Base-by-base conservation (phyloP, 1,284 basidiomycete genomes). In the Cerrena zonata region DNA sequence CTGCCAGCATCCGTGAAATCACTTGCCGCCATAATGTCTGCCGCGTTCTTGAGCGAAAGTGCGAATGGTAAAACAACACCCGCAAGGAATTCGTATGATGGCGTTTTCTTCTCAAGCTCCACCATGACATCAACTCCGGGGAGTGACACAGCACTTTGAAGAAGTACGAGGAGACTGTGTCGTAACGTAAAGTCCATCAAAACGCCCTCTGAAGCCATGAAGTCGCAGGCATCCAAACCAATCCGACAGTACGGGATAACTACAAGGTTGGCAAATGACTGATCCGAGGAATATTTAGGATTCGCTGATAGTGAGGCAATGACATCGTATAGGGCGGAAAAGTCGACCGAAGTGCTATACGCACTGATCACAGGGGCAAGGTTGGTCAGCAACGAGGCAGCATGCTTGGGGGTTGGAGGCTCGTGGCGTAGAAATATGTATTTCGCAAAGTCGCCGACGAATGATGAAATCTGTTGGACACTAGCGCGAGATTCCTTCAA, bases 41-140 rank as follows among this genome's bases (percentile, higher is more conserved):
- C 58, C 1, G 77, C 72, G 0, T 76, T 78, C 58, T 79, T 77
- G 56, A 89, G 66, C 2, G 69, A 63, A 30, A 86, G 58, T 7
- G 75, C 71, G 11, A 91, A 70, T 4, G 87, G 87, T 2, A 90
- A 67, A 2, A 90, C 67, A 34, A 86, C 60, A 18, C 79, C 72
- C 45, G 76, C 67, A 12, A 87, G 69, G 59, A 84, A 80, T 34
- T 78, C 75, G 46, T 84, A 76, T 0, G 79, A 78, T 0, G 80
- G 74, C 0, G 66, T 59, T 22, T 75, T 74, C 48, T 74, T 76
- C 60, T 84, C 82, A 18, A 91, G 56, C 48, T 81, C 74, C 1
- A 66, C 66, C 19, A 88, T 66, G 3, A 85, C 71, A 56, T 87
- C 81, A 1, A 71, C 73, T 2, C 73, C 75, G 7, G 67, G 71